Base-by-base conservation (phyloP, 768 basidiomycete genomes). In the Amanita jacksonii region DNA sequence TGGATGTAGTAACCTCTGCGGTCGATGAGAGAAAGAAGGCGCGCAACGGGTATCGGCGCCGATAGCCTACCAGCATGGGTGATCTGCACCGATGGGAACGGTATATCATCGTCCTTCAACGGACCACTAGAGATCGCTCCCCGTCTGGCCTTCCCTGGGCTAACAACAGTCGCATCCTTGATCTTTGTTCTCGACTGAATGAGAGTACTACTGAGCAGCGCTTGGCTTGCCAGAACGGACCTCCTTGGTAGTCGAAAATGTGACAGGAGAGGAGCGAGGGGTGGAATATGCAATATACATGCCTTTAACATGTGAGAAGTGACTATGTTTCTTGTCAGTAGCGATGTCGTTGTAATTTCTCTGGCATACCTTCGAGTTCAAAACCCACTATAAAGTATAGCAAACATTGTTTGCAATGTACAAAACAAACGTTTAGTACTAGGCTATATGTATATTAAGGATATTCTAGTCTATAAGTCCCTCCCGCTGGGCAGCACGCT, bases 1-100 rank as follows among this genome's bases (percentile, higher is more conserved):
- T 81, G 76, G 45, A 85, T 58, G 50, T 69, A 66, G 45, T 66
- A 61, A 0, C 61, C 63, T 13, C 66, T 58, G 8, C 54, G 52
- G 55, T 77, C 62, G 36, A 76, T 54, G 15, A 60, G 49, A 6
- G 57, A 57, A 51, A 87, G 68, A 41, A 87, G 57, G 3, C 51
- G 0, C 38, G 15, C 25, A 84, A 66, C 4, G 54, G 54, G 7
- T 52, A 56, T 2, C 62, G 62, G 0, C 51, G 58, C 58, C 1
- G 72, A 62, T 10, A 45, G 44, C 13, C 36, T 35, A 2, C 44
- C 44, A 24, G 38, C 28, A 51, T 81, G 68, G 39, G 71, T 63
- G 39, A 79, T 54, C 35, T 65, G 66, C 41, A 81, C 76, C 39
- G 54, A 43, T 1, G 47, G 19, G 54, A 60, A 59, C 0, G 59